A percentile compares a stretch with the other conserved stretches of the same genome.
These are phyloP conservation scores for Heterobasidion occidentale DNA, from an alignment of 1,284 basidiomycete species.

Conservation along the genomic window DNA sequence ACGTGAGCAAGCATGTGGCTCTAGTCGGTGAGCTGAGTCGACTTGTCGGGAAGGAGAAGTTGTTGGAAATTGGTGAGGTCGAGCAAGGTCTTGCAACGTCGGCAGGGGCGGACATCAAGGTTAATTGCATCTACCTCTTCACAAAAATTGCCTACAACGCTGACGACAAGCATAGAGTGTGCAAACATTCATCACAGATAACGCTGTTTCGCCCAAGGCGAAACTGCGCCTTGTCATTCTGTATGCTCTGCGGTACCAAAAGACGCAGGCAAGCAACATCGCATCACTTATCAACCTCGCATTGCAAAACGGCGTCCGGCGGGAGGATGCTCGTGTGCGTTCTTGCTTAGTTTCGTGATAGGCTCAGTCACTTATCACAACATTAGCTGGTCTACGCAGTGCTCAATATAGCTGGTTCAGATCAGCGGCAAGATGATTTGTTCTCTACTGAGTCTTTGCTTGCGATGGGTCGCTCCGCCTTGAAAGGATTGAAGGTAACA, in stretches of 20 bases:
- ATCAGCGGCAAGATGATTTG: slow-evolving; percentile 95
- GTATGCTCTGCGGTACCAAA: slow-evolving; percentile 94
- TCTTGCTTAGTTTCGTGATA: neutral
- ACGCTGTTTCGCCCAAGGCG: slow-evolving; percentile 64
- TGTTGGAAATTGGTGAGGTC: slow-evolving; percentile 89
- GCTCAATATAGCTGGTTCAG: slow-evolving; percentile 90
- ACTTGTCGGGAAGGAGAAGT: slow-evolving; percentile 78
- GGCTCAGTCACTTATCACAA: neutral
- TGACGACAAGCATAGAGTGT: slow-evolving; percentile 49
- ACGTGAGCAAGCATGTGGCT: slow-evolving; percentile 97
- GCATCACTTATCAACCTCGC: slow-evolving; percentile 77
- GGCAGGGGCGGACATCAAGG: slow-evolving; percentile 84
- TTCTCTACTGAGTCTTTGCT: slow-evolving; percentile 96
- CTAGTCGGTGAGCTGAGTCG: slow-evolving; percentile 94
- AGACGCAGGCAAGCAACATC: slow-evolving; percentile 82
- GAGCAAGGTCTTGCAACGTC: slow-evolving; percentile 95
- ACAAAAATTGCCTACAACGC: neutral
- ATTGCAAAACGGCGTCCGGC: slow-evolving; percentile 74
- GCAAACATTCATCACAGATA: slow-evolving; percentile 65
- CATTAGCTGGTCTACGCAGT: slow-evolving; percentile 86
- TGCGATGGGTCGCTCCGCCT: slow-evolving; percentile 87
- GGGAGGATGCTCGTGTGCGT: slow-evolving; percentile 76
- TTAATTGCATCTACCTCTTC: slow-evolving; percentile 23
- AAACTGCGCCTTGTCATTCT: slow-evolving; percentile 93
- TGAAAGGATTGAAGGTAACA: slow-evolving; percentile 88